Evolutionary conservation across 106 monocot species (phyloP).

Genomic region (Dendrobium huoshanense): DNA sequence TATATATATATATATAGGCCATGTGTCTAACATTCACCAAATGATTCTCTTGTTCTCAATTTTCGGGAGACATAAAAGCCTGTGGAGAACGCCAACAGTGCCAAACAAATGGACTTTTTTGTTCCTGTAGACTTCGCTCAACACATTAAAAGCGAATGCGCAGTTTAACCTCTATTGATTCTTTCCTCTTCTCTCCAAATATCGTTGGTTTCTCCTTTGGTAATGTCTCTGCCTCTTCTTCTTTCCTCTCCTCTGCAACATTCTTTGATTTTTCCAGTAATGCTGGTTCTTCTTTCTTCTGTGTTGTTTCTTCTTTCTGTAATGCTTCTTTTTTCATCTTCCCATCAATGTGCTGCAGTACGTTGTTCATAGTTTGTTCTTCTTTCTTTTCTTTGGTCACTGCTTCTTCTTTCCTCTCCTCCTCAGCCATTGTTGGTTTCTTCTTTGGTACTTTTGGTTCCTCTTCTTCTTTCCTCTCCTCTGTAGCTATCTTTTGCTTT

Average conservation of each 20-base stretch:
- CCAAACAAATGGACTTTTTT: slow-evolving; percentile 29
- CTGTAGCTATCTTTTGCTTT: background rate
- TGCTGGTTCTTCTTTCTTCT: slow-evolving; percentile 1
- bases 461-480: background rate
- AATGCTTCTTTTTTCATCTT: background rate
- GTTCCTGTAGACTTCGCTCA: slow-evolving; percentile 26
- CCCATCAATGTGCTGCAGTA: background rate
- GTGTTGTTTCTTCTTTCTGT: background rate
- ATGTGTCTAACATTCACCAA: background rate
- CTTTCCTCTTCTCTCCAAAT: background rate
- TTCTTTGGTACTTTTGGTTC: background rate
- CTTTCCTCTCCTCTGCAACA: background rate
- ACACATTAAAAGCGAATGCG: slow-evolving; percentile 1
- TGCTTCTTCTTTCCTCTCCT: background rate
- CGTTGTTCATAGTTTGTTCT: background rate
- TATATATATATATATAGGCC: background rate
- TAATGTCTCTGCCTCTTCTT: background rate
- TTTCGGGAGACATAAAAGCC: slow-evolving; percentile 35
- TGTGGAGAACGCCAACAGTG: slow-evolving; percentile 28
- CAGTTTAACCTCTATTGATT: background rate
- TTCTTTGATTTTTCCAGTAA: background rate
- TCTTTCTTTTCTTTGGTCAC: background rate
- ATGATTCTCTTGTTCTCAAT: slow-evolving; percentile 9
- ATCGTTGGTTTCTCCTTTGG: background rate
- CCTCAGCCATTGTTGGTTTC: background rate